These are phyloP conservation scores for Sonneratia alba DNA, from an alignment of 345 rosid genomes.

Conservation along the genomic window DNA sequence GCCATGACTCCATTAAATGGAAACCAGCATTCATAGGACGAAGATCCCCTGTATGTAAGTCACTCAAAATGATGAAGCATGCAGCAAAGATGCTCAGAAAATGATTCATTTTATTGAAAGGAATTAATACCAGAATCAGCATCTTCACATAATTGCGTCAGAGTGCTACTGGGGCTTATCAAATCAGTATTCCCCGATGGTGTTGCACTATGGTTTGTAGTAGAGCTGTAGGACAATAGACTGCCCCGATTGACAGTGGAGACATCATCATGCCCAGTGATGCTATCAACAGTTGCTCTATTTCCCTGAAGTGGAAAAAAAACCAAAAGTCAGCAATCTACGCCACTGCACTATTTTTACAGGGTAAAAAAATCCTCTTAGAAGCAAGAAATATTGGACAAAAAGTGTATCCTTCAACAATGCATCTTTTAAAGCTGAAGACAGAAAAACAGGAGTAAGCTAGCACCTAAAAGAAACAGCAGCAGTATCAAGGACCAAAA, in stretches of 20 bases:
- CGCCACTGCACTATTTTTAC: not conserved
- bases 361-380: not conserved
- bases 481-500: not conserved
- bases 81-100: not conserved
- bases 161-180: slow-evolving; percentile 65
- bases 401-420: not conserved
- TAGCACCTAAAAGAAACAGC: not conserved
- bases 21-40: slow-evolving; percentile 41
- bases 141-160: slow-evolving; percentile 70
- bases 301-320: slow-evolving; percentile 31
- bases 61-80: slow-evolving; percentile 11
- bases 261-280: slow-evolving; percentile 31
- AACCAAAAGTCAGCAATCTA: not conserved
- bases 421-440: not conserved
- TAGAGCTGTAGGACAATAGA: slow-evolving; percentile 27
- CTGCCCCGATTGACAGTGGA: slow-evolving; percentile 34
- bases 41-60: slow-evolving; percentile 50
- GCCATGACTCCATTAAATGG: slow-evolving; percentile 24
- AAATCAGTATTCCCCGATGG: slow-evolving; percentile 61
- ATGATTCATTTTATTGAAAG: not conserved
- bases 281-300: slow-evolving; percentile 40
- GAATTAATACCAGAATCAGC: slow-evolving; percentile 65
- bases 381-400: not conserved
- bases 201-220: slow-evolving; percentile 23
- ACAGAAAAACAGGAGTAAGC: not conserved